phyloP scores from a whole-genome alignment of 1,284 basidiomycete species.

The Pisolithus thermaeus region DNA sequence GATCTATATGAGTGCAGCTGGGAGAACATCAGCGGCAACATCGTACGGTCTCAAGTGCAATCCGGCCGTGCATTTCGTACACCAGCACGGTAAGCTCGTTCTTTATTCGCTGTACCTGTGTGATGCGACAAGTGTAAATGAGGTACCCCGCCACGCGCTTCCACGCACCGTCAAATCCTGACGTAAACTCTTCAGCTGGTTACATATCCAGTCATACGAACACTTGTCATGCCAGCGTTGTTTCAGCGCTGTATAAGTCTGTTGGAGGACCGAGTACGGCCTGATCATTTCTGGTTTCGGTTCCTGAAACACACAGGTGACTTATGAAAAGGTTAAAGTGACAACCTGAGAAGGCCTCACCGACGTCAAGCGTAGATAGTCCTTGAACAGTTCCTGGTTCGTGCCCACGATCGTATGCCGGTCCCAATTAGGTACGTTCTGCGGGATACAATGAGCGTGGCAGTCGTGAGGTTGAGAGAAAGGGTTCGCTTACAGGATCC shows the following conservation, averaged over 20 bases:
- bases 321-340: conserved; percentile 7
- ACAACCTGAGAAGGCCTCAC: conserved; percentile 39
- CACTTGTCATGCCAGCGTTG: conserved; percentile 81
- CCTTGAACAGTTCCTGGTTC: conserved; percentile 86
- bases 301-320: conserved; percentile 49
- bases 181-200: conserved; percentile 96
- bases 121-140: conserved; percentile 14
- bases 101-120: conserved; percentile 97
- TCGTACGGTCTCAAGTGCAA: conserved; percentile 88
- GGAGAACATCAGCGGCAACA: conserved; percentile 6
- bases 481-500: conserved; percentile 51
- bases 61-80: conserved; percentile 97
- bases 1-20: conserved; percentile 11
- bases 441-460: conserved; percentile 8
- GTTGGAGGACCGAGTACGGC: conserved; percentile 78
- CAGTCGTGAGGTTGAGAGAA: conserved; percentile 3
- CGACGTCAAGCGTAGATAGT: conserved; percentile 91
- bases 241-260: conserved; percentile 86
- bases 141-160: conserved; percentile 9
- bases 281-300: conserved; percentile 94
- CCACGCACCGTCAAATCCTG: conserved; percentile 91
- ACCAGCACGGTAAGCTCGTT: conserved; percentile 97
- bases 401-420: conserved; percentile 92
- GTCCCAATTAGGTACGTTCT: conserved; percentile 99
- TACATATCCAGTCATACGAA: conserved; percentile 92